Base-by-base conservation (phyloP, 2,329 filamentous ascomycete genomes). In the Uncinocarpus reesii region DNA sequence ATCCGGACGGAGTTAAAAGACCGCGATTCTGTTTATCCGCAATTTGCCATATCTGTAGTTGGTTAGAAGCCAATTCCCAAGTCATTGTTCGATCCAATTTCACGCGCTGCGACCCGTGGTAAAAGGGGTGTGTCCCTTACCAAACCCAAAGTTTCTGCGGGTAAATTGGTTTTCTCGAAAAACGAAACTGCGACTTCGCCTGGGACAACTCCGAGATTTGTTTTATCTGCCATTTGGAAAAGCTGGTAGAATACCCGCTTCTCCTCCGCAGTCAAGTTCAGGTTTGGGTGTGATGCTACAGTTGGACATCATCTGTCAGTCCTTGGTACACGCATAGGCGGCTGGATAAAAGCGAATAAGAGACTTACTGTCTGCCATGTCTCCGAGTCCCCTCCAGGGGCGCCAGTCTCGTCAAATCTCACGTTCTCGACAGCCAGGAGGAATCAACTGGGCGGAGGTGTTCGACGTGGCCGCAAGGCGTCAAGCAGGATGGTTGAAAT, bases 101-200 rank as follows among this genome's bases (percentile, higher is more conserved):
- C 44, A 26, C 36, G 31, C 42, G 21, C 32, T n/a, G 7, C 24
- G 15, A 31, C 32, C 11, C 23, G n/a, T 4, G 13, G 1, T 28
- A 37, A 4, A 20, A 45, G 35, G 46, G 21, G 26, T 5, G 10
- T 47, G n/a, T 24, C 38, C 73, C 79, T 57, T 70, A 90, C 86
- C 79, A 94, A 83, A 67, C 90, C 92, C 51, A 98, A 76, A 42
- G 92, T 76, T 53, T 86, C 81, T 47, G 89, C 86, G 53, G 90
- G 81, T 42, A 98, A 75, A 57, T 85, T 83, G 38, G 92, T 96
- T 74, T 92, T 92, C 69, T 96, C 89, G 64, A 98, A 98, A 74
- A 98, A 96, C 65, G 88, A 86, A 65, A 98, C 89, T 51, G 92
- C 92, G 53, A 93, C 78, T 68, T 98, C 92, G 67, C 92, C 92